Base-by-base conservation (phyloP, 305 asterid genomes). In the Fraxinus latifolia region DNA sequence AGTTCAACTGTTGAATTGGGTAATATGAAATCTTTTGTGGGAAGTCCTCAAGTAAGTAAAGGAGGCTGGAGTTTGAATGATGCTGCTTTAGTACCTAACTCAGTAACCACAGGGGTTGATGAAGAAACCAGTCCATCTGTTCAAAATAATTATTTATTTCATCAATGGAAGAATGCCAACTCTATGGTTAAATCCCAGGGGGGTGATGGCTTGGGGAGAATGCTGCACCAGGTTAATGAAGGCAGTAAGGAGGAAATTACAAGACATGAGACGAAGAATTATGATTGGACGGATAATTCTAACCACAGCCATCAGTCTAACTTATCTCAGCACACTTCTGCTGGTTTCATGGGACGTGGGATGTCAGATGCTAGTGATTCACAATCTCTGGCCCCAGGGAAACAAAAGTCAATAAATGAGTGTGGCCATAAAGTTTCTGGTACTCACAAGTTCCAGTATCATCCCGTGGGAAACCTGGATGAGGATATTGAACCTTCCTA, bases 401-500 rank as follows among this genome's bases (percentile, higher is more conserved):
- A 91, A 79, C 91, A 91, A 71, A 92, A 86, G 87, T 88, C 86
- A 73, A 84, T 78, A 74, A 90, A 88, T 88, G 91, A 88, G 86
- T 83, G 76, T 80, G 82, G 86, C 78, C 82, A 87, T 79, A 91
- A 85, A 82, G 90, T 58, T 82, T 76, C 95, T 19, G 90, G 87
- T 82, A 86, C 91, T 77, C 91, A 90, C 78, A 94, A 94, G 85
- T 91, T 94, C 90, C 97, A 90, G 83, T 86, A 87, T 88, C 97
- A 94, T 89, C 97, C 98, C 83, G 89, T 95, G 97, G 97, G 97
- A 79, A 91, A 93, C 84, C 77, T 90, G 87, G 95, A 90, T 82
- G 92, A 89, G 83, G 88, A 88, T 82, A 86, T 55, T 47, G 93
- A 86, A 79, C 86, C 88, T 85, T 37, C 86, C 60, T 42, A 65